phyloP scores from a whole-genome alignment of 768 basidiomycete species.

The Pholiota conissans region DNA sequence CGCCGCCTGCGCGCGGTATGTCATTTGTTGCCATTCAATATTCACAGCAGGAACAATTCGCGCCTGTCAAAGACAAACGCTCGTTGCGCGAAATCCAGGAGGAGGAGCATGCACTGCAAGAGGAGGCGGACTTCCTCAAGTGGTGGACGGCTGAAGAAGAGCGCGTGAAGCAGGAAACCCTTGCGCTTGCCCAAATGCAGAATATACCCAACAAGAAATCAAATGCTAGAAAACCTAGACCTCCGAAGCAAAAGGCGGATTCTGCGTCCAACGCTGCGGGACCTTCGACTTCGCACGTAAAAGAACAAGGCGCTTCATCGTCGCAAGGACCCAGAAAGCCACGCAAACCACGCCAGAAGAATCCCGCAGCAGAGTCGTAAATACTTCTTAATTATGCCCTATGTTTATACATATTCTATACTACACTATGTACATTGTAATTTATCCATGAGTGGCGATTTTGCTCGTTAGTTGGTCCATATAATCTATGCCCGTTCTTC shows the following conservation, averaged over 20 bases:
- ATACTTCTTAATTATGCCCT: neutral
- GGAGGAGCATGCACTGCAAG: conserved; percentile 68
- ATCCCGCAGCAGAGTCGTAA: conserved; percentile 1
- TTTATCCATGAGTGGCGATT: neutral
- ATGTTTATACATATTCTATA: conserved; percentile 7
- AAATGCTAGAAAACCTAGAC: neutral
- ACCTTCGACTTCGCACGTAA: neutral
- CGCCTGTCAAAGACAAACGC: conserved; percentile 48
- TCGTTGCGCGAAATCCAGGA: conserved; percentile 84
- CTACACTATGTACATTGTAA: conserved; percentile 1
- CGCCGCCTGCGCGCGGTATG: conserved; percentile 35
- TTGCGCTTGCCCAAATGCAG: conserved; percentile 23
- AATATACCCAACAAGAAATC: neutral
- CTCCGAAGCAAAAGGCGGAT: no score
- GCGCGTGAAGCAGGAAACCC: conserved; percentile 55
- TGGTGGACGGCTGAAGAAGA: conserved; percentile 92
- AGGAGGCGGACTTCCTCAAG: conserved; percentile 77
- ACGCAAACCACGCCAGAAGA: conserved; percentile 10
- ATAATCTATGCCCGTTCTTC: conserved; percentile 1
- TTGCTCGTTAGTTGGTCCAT: neutral
- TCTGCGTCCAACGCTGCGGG: no score
- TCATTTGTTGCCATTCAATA: conserved; percentile 88
- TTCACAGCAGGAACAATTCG: conserved; percentile 61
- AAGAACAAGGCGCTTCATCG: neutral
- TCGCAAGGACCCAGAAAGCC: conserved; percentile 7